phyloP scores from a whole-genome alignment of 148 eudicot species.

The Heliosperma pusillum region DNA sequence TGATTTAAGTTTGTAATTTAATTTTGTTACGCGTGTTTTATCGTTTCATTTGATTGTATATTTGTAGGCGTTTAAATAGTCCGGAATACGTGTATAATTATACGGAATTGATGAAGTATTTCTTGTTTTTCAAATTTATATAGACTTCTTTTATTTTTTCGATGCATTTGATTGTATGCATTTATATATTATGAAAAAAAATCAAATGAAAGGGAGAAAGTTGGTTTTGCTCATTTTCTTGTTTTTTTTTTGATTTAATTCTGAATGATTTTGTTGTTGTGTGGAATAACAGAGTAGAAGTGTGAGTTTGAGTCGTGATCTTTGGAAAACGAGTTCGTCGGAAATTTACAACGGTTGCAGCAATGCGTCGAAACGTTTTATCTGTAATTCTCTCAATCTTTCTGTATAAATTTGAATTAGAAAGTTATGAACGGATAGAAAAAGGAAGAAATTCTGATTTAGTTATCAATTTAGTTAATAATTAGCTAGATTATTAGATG shows the following conservation, averaged over 20 bases:
- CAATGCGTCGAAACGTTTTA: conserved; percentile 45
- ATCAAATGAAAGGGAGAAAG: neutral
- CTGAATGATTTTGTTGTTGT: neutral
- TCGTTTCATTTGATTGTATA: too few species aligned
- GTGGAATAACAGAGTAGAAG: conserved; percentile 26
- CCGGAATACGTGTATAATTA: neutral
- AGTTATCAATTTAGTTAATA: neutral
- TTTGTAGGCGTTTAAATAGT: too few species aligned
- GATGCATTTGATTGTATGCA: neutral
- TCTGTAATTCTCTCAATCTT: conserved; percentile 29
- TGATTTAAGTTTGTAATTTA: too few species aligned
- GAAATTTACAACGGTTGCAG: conserved; percentile 65
- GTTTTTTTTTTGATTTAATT: conserved; percentile 7
- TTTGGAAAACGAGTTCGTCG: conserved; percentile 64
- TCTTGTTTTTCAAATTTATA: too few species aligned
- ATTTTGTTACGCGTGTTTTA: neutral
- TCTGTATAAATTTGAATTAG: neutral
- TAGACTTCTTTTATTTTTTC: too few species aligned
- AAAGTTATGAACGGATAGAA: neutral
- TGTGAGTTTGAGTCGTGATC: conserved; percentile 35
- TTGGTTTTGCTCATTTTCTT: neutral
- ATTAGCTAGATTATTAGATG: conserved; percentile 5
- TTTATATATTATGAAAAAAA: neutral
- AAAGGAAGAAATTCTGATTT: neutral
- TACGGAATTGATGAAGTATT: too few species aligned